A percentile compares a stretch with the other conserved stretches of the same genome.
Conservation (phyloP, 23 red algal genomes). For the Gracilariopsis chorda region DNA sequence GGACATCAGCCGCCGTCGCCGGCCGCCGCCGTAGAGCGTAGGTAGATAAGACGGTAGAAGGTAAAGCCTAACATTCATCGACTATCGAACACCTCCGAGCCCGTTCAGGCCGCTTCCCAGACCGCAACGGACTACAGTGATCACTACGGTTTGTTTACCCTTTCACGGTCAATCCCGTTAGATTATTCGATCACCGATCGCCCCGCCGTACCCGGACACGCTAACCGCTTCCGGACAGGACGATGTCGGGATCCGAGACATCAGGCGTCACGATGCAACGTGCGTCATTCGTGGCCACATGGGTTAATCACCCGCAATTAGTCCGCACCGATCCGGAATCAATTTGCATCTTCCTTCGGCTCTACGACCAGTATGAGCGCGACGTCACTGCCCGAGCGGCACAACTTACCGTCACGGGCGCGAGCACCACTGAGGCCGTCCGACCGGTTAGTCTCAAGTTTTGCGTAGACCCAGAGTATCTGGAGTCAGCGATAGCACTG, state of each 20-base stretch:
- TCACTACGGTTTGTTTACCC: not conserved
- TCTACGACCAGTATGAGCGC: not conserved
- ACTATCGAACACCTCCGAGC: not conserved
- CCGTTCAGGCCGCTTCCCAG: not conserved
- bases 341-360: not conserved
- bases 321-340: not conserved
- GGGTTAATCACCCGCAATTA: not conserved
- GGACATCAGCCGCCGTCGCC: not conserved
- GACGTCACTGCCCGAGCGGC: not conserved
- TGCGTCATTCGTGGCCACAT: not conserved
- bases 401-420: not conserved
- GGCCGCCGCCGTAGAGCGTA: not conserved
- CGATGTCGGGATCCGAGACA: not conserved
- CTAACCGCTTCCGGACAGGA: not conserved
- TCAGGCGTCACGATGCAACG: not conserved
- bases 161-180: not conserved
- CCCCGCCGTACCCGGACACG: not conserved
- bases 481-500: not conserved
- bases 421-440: not conserved
- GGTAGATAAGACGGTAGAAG: not conserved
- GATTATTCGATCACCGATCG: not conserved
- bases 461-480: not conserved
- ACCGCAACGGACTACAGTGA: conserved; percentile 11
- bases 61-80: not conserved
- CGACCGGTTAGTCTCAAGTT: conserved; percentile 4